Evolutionary conservation across 352 stramenopile species (phyloP), one percentile per base, ranked within the genome.

Genomic region (Globisporangium canariense): DNA sequence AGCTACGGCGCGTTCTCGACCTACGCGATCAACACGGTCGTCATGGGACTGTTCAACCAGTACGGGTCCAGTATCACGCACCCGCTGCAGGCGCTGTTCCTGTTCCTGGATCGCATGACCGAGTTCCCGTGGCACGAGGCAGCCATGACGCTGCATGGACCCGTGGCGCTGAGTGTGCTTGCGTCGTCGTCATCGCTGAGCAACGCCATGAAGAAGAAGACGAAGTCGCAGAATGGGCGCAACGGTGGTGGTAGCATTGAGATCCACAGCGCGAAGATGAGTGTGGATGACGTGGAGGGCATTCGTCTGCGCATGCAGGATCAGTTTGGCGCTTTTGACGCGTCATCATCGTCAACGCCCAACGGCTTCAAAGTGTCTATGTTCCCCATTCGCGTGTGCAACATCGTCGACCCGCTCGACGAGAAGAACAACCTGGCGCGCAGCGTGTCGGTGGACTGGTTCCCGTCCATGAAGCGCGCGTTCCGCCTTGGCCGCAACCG

Each of bases 331-430:
- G 69, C 64, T 0, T 79, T 91, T 60, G 78, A 89, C 51, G 64
- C 69, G 1, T 70, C 66, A 14, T 70, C 66, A 14, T 14, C 41
- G 25, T n/a, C 57, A 16, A 56, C 50, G 3, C 14, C 32, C 16
- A 28, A 60, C 50, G 49, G 62, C 18, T 38, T 69, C 64, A 60
- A 70, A 32, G 18, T 14, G 47, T 18, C 56, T 18, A 70, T 79
- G 62, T 94, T 97, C 62, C 81, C 78, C 11, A 83, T 94, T 18
- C 85, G 89, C 22, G 80, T 77, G 18, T 94, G 88, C 68, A 97
- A 97, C 67, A 86, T 97, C 40, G 80, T 97, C 58, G 90, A 97
- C 52, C 89, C 90, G 13, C 76, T 97, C 25, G 81, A 97, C 60
- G 77, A 88, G 54, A 77, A 76, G 62, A 94, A 97, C 73, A 97